These are phyloP conservation scores for Vitis hybrid DNA, from an alignment of 177 flowering plant genomes.

Conservation along the genomic window DNA sequence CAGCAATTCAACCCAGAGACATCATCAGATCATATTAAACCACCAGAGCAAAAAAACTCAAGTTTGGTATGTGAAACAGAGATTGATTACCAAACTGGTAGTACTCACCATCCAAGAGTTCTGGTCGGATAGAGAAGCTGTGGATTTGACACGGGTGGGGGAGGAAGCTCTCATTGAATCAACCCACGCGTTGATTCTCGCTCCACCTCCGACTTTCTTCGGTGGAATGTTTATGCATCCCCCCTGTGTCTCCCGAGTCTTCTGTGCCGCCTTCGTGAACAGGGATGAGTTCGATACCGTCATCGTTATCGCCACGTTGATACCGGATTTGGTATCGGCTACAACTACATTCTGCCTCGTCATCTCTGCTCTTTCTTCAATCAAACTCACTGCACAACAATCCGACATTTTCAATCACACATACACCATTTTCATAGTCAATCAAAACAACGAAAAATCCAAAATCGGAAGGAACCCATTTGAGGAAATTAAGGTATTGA, in stretches of 20 bases:
- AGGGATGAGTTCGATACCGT: constrained; percentile 16
- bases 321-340: constrained; percentile 18
- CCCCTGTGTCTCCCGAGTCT: constrained; percentile 40
- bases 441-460: neutral
- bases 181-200: constrained; percentile 51
- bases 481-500: neutral
- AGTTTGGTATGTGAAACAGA: too few species aligned
- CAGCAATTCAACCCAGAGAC: constrained; percentile 1
- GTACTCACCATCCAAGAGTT: constrained; percentile 46
- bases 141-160: constrained; percentile 49
- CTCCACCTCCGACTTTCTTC: constrained; percentile 32
- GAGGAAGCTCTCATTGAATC: constrained; percentile 76
- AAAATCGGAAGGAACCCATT: constrained; percentile 19
- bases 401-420: neutral
- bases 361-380: constrained; percentile 17
- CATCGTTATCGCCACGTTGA: constrained; percentile 23
- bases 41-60: too few species aligned
- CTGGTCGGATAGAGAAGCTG: constrained; percentile 25
- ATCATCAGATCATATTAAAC: neutral
- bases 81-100: too few species aligned
- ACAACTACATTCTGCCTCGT: constrained; percentile 37
- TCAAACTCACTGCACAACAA: constrained; percentile 14
- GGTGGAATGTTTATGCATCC: constrained; percentile 35
- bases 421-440: neutral
- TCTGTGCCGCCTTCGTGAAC: constrained; percentile 21